These are phyloP conservation scores for Termitomyces titanicus DNA, from an alignment of 768 basidiomycete genomes.

Conservation along the genomic window DNA sequence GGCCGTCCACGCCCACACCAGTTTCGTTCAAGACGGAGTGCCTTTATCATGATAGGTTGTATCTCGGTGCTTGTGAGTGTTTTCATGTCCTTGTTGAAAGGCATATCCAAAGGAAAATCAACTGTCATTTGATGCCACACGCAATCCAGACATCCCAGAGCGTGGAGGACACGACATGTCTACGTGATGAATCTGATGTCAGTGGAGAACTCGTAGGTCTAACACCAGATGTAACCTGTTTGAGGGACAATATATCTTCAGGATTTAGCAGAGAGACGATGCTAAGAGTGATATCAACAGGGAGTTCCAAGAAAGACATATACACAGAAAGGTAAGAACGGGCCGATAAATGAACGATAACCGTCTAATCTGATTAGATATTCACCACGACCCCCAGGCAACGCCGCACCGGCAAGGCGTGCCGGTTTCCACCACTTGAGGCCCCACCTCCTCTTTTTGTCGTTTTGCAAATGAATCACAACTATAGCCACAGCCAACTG, in stretches of 20 bases:
- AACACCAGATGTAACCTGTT: conserved; percentile 34
- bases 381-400: neutral
- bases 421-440: conserved; percentile 23
- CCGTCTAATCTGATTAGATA: conserved; percentile 15
- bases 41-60: conserved; percentile 36
- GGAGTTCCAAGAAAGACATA: conserved; percentile 32
- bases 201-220: neutral
- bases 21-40: conserved; percentile 47
- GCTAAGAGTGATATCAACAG: conserved; percentile 41
- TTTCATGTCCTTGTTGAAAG: conserved; percentile 25
- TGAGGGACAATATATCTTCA: conserved; percentile 42
- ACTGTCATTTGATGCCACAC: conserved; percentile 50
- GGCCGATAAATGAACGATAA: neutral
- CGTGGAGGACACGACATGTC: conserved; percentile 60
- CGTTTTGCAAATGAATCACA: conserved; percentile 28
- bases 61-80: conserved; percentile 36
- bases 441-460: conserved; percentile 20
- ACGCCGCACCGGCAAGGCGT: conserved; percentile 9
- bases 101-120: conserved; percentile 45
- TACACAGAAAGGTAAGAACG: neutral
- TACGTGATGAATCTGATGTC: conserved; percentile 33
- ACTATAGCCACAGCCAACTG: conserved; percentile 18
- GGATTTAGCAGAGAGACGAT: conserved; percentile 30
- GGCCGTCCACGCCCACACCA: conserved; percentile 41
- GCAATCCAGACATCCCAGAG: conserved; percentile 47